Evolutionary conservation across 2,329 filamentous ascomycete species (phyloP).

Genomic region (Fusarium incarnatum): DNA sequence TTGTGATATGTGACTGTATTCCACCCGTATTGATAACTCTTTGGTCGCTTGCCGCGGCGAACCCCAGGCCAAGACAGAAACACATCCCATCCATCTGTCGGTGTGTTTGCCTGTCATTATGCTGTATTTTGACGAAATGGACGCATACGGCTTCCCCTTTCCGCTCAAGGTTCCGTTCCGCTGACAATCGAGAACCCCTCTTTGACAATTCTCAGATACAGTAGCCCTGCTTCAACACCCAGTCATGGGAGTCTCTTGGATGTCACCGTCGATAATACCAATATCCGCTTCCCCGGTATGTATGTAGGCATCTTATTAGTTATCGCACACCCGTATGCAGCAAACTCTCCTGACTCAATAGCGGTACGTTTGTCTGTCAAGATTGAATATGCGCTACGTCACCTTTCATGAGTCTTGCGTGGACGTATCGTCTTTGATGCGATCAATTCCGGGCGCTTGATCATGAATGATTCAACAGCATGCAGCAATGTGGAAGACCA

Average conservation of each 20-base stretch:
- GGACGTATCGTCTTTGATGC: conserved; percentile 22
- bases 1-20: conserved; percentile 35
- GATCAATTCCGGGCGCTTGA: conserved; percentile 23
- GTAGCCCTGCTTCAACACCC: conserved; percentile 29
- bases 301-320: conserved; percentile 18
- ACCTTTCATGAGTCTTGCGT: neutral
- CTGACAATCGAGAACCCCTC: conserved; percentile 27
- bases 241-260: conserved; percentile 38
- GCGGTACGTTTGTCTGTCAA: conserved; percentile 7
- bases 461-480: conserved; percentile 19
- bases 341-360: conserved; percentile 39
- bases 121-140: conserved; percentile 20
- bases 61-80: conserved; percentile 32
- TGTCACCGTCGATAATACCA: conserved; percentile 35
- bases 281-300: conserved; percentile 31
- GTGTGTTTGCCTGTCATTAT: conserved; percentile 27
- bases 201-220: conserved; percentile 22
- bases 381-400: conserved; percentile 22
- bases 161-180: conserved; percentile 23
- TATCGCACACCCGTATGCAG: conserved; percentile 20
- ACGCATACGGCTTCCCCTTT: conserved; percentile 34
- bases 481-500: conserved; percentile 26
- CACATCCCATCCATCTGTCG: conserved; percentile 19
- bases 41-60: conserved; percentile 33
- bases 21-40: neutral